Base-by-base conservation (phyloP, 1,139 yeast species). In the Yamadazyma conglobata region DNA sequence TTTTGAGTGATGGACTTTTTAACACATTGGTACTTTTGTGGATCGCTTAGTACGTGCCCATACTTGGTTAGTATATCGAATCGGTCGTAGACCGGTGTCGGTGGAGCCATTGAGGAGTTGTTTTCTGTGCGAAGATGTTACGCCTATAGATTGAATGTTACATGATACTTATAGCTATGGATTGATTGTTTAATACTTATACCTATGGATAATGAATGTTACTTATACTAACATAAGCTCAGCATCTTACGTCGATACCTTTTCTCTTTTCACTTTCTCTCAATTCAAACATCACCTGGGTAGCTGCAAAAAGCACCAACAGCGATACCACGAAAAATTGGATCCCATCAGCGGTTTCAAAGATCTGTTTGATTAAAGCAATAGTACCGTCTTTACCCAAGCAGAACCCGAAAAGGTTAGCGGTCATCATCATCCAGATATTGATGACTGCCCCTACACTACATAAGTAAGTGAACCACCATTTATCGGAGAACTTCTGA, bases 371-470 rank as follows among this genome's bases (percentile, higher is more conserved):
- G 15, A 91, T 58, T 47, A 91, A 68, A 28, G 70, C 66, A 24
- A 70, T 44, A 20, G 89, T 79, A 1, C 98, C 98, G 42, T 87
- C 96, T 25, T 79, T 65, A 5, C 96, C 97, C 24, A 91, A 70
- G 48, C 96, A 91, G 57, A 91, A 93, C 0, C 99, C 99, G 48
- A 84, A 88, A 32, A 93, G 60, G 48, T 93, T 93, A 16, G 97
- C 97, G 44, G 87, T 73, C 91, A 93, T 89, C 98, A 93, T 91
- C 83, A 89, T 74, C 96, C 96, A 89, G 37, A 93, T 83, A 54
- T 91, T 93, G 10, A 71, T 50, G 14, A 88, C 94, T 2, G 91
- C 96, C 1, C 98, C 99, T 6, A 76, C 46, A 0, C 88, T 95
- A 58, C 96, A 85, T 12, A 81, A 48, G 49, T 84, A 84, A 40